These are phyloP conservation scores for Lactarius akahatsu DNA, from an alignment of 768 basidiomycete genomes.

Conservation along the genomic window DNA sequence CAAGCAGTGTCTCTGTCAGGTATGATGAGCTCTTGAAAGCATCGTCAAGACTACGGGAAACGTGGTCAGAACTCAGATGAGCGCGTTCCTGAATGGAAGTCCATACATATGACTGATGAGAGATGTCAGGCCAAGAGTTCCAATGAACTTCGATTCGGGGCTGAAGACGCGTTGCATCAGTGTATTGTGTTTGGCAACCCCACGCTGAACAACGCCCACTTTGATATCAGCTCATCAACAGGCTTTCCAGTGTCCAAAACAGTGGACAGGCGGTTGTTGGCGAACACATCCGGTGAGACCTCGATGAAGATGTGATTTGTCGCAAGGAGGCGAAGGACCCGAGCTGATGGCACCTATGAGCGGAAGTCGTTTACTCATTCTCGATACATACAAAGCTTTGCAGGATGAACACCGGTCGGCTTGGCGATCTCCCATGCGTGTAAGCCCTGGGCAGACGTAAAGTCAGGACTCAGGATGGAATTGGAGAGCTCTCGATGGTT, in stretches of 20 bases:
- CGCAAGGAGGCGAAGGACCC: not conserved
- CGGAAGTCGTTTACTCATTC: no score
- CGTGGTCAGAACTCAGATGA: not conserved
- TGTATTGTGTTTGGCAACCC: no score
- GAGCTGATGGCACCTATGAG: not conserved
- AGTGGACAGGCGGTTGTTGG: not conserved
- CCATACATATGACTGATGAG: not conserved
- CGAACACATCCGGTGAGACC: not conserved
- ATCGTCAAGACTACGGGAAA: constrained; percentile 32
- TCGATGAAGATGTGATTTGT: not conserved
- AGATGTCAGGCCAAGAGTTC: not conserved
- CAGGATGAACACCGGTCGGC: no score
- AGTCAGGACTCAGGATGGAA: no score
- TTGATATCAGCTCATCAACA: not conserved
- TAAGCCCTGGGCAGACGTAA: no score
- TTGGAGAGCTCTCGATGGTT: no score
- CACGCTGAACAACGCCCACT: not conserved
- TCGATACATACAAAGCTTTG: no score
- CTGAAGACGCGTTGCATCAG: not conserved
- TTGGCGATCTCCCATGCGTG: no score
- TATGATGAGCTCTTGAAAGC: constrained; percentile 36
- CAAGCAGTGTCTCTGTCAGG: constrained; percentile 37
- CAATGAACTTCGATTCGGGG: not conserved
- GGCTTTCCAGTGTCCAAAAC: not conserved
- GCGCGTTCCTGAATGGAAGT: not conserved